phyloP scores from a whole-genome alignment of 805 yeast genomes.

The Saturnispora gosingensis region DNA sequence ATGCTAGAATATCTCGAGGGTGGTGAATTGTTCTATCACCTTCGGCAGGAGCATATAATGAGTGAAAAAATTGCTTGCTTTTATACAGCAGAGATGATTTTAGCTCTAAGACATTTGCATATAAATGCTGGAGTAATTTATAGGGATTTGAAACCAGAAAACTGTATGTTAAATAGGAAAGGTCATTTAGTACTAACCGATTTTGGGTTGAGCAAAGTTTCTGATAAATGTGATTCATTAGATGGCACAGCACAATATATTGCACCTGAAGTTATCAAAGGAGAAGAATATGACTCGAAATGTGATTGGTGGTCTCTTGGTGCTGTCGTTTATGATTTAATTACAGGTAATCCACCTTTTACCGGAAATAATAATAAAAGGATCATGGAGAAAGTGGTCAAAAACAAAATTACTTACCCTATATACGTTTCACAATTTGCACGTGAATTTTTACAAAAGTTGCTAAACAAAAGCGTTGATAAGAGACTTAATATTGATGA shows the following conservation, averaged over 20 bases:
- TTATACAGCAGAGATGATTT: constrained; percentile 71
- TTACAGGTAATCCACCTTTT: constrained; percentile 83
- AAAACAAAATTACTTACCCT: constrained; percentile 60
- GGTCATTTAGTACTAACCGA: constrained; percentile 83
- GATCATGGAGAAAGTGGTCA: constrained; percentile 65
- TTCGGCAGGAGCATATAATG: constrained; percentile 38
- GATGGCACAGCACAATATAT: constrained; percentile 78
- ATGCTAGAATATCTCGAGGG: constrained; percentile 80
- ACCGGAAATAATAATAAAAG: constrained; percentile 73
- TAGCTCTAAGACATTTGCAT: constrained; percentile 71
- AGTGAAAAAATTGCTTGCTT: constrained; percentile 63
- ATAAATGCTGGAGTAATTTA: constrained; percentile 67
- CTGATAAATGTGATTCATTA: constrained; percentile 41
- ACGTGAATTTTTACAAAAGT: constrained; percentile 57
- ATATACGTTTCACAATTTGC: constrained; percentile 72
- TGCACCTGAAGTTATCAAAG: constrained; percentile 84
- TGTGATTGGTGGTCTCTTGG: constrained; percentile 95
- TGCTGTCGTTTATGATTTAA: constrained; percentile 67
- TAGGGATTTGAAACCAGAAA: constrained; percentile 85
- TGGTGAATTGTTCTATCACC: constrained; percentile 70
- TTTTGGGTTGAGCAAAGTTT: constrained; percentile 63
- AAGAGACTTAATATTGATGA: constrained; percentile 54
- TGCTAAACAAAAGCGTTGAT: constrained; percentile 59
- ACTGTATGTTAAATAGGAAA: constrained; percentile 63
- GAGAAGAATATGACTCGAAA: constrained; percentile 63